Conservation (phyloP, 2,329 filamentous ascomycete genomes). For the Colletotrichum horii region DNA sequence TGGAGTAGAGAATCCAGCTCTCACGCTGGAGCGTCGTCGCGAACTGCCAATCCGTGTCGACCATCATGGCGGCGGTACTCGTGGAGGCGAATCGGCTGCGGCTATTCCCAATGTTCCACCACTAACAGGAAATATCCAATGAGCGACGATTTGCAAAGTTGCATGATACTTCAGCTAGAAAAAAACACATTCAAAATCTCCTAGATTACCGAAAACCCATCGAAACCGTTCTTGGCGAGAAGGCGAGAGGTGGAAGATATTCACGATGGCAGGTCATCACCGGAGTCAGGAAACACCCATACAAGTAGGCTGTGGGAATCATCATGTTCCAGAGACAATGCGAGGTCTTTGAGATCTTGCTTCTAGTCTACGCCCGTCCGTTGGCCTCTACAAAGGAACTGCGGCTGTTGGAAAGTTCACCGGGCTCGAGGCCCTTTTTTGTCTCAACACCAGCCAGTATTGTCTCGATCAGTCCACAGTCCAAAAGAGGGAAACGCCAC, state of each 20-base stretch:
- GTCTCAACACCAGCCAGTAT: neutral
- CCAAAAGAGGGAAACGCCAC: neutral
- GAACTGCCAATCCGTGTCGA: neutral
- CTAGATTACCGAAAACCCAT: neutral
- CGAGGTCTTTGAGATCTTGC: neutral
- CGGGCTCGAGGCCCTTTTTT: neutral
- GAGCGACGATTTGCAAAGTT: neutral
- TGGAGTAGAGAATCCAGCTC: slow-evolving; percentile 1
- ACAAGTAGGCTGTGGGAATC: neutral
- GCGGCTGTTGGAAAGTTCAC: neutral
- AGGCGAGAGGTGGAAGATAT: neutral
- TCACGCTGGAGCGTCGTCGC: neutral
- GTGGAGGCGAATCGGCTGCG: neutral
- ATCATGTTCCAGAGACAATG: neutral
- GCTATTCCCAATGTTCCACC: neutral
- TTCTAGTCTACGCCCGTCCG: neutral
- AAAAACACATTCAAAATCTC: neutral
- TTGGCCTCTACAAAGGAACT: neutral
- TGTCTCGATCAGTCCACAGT: neutral
- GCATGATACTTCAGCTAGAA: neutral
- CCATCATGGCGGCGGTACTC: neutral
- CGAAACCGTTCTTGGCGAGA: neutral
- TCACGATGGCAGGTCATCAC: neutral
- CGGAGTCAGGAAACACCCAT: neutral
- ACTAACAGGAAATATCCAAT: neutral